A percentile compares a stretch with the other conserved stretches of the same genome.
Evolutionary conservation across 2,329 filamentous ascomycete species (phyloP).

Genomic region (Sarocladiaceae sp.): DNA sequence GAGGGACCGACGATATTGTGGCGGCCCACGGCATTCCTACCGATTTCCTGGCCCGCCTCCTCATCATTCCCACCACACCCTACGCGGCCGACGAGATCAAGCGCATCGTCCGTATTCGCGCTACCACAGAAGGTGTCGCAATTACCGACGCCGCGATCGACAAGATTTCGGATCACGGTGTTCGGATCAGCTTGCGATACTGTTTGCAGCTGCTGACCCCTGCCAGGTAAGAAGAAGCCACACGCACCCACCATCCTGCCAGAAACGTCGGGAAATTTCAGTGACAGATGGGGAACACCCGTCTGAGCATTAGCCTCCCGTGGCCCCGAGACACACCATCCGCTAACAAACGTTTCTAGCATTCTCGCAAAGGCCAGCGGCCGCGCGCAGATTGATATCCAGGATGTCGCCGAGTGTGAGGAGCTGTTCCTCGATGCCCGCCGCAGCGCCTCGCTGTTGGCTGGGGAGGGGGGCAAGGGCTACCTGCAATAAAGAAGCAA

Average conservation of each 20-base stretch:
- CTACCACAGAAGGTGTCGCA: slow-evolving; percentile 72
- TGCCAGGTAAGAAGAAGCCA: slow-evolving; percentile 50
- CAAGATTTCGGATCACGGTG: slow-evolving; percentile 80
- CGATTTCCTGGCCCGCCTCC: slow-evolving; percentile 85
- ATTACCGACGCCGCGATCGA: slow-evolving; percentile 79
- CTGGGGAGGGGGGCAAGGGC: slow-evolving; percentile 53
- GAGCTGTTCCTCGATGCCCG: slow-evolving; percentile 78
- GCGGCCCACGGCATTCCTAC: slow-evolving; percentile 91
- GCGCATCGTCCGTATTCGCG: slow-evolving; percentile 79
- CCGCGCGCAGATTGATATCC: slow-evolving; percentile 66
- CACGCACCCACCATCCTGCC: slow-evolving; percentile 9
- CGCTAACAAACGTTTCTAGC: slow-evolving; percentile 38
- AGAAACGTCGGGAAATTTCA: slow-evolving; percentile 1
- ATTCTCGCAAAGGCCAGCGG: slow-evolving; percentile 85
- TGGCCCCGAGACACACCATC: slow-evolving; percentile 24
- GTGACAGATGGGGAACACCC: slow-evolving; percentile 2
- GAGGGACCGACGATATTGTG: slow-evolving; percentile 73
- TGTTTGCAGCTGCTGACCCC: slow-evolving; percentile 87
- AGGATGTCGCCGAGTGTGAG: slow-evolving; percentile 75
- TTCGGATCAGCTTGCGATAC: slow-evolving; percentile 85
- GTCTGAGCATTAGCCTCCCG: slow-evolving; percentile 3
- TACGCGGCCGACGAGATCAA: slow-evolving; percentile 88
- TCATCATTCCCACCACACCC: slow-evolving; percentile 91
- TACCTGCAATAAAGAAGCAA: slow-evolving; percentile 51
- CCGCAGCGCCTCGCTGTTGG: slow-evolving; percentile 66